Percentiles rank a stretch among this genome's conserved stretches.
phyloP scores from a whole-genome alignment of 345 rosid species.

The Lumnitzera littorea region DNA sequence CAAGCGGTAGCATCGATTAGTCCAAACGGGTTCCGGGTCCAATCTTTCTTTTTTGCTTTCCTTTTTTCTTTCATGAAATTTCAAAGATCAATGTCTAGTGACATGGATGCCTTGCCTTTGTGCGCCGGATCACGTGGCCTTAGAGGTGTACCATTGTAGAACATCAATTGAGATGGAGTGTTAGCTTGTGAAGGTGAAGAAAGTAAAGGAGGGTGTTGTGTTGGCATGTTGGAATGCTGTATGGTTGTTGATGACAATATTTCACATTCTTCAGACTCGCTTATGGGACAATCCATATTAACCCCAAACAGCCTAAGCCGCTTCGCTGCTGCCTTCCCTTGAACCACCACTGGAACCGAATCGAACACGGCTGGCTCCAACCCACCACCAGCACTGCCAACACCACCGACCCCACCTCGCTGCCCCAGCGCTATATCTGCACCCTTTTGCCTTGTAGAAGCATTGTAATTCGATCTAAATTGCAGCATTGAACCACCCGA shows the following conservation, averaged over 20 bases:
- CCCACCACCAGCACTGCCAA: neutral
- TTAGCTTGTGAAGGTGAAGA: slow-evolving; percentile 12
- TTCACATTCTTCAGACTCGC: slow-evolving; percentile 17
- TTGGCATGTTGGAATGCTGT: slow-evolving; percentile 1
- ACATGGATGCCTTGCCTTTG: slow-evolving; percentile 39
- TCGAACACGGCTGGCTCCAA: slow-evolving; percentile 7
- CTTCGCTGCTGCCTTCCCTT: slow-evolving; percentile 46
- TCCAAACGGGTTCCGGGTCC: too few species aligned
- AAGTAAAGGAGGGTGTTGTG: slow-evolving; percentile 8
- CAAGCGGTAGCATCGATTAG: too few species aligned
- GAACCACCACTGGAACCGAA: slow-evolving; percentile 58
- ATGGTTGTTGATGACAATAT: slow-evolving; percentile 13
- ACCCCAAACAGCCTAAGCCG: slow-evolving; percentile 83
- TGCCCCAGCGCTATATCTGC: neutral
- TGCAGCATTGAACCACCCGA: slow-evolving; percentile 21
- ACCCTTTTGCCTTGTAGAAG: slow-evolving; percentile 18
- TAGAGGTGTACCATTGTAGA: slow-evolving; percentile 27
- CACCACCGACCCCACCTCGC: slow-evolving; percentile 23
- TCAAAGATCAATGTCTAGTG: slow-evolving; percentile 37
- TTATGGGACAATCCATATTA: slow-evolving; percentile 71
- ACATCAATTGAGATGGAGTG: slow-evolving; percentile 23
- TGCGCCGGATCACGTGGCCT: slow-evolving; percentile 12
- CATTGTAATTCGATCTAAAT: slow-evolving; percentile 15
- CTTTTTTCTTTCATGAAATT: neutral
- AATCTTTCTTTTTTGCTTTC: neutral